Evolutionary conservation across 768 basidiomycete species (phyloP), one percentile per base, ranked within the genome.

Genomic region (Suillus alpinus): DNA sequence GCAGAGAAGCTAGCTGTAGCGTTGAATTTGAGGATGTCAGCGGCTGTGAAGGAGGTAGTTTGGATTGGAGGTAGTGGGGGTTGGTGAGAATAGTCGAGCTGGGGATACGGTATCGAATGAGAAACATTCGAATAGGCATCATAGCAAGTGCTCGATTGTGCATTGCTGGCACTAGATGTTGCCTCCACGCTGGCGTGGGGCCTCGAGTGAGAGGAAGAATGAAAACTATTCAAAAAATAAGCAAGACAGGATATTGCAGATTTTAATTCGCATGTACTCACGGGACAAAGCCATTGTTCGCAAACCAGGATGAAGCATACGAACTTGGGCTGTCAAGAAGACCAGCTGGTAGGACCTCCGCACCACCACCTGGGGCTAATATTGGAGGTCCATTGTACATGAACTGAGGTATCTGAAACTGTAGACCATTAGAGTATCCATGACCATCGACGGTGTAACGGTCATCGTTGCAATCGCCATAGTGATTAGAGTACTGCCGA

Each of bases 341-440:
- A 41, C 79, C 79, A 3, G 76, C 74, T 12, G 87, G 83, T n/a
- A 91, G 69, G 14, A 88, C 84, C 72, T 91, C 91, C 10, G 86
- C 89, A 39, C 91, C 89, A 26, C 89, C 89, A 23, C 88, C 89
- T 2, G 80, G 84, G 1, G 86, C 87, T 23, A 91, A 79, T 1
- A 81, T 80, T 31, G 89, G 87, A 0, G 81, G 77, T 4, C 80
- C 81, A 62, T 73, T 73, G 66, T 83, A 76, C 74, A 91, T 81
- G 70, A 87, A 90, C 31, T 81, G 78, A 4, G 89, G 89, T 40
- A 91, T 77, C 71, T 88, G 86, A 63, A 90, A 81, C 59, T 78
- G 79, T 63, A 81, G 68, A 6, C 69, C 63, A 66, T 68, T 64
- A 32, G 71, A 67, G 37, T 61, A 49, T 32, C 52, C 37, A 50